These are phyloP conservation scores for Parasitella parasitica DNA, from an alignment of 371 early-diverging fungal genomes.

Conservation along the genomic window DNA sequence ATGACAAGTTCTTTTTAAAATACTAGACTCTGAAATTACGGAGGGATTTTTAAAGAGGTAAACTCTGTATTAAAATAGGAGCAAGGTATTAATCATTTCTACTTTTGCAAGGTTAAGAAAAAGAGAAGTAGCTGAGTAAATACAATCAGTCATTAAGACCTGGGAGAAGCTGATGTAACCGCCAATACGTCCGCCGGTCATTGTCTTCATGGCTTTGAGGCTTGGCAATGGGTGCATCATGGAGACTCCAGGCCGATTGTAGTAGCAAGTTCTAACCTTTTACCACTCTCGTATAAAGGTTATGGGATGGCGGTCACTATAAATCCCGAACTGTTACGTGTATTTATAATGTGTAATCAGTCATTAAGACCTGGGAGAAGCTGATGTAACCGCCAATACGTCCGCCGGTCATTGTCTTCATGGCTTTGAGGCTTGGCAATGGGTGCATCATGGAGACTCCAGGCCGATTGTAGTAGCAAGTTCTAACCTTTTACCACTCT, in stretches of 20 bases:
- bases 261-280: slow-evolving; percentile 19
- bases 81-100: slow-evolving; percentile 5
- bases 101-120: slow-evolving; percentile 11
- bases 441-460: slow-evolving; percentile 10
- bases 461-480: slow-evolving; percentile 16
- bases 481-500: slow-evolving; percentile 13
- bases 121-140: slow-evolving; percentile 5
- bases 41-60: slow-evolving; percentile 5
- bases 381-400: slow-evolving; percentile 16
- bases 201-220: slow-evolving; percentile 8
- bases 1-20: slow-evolving; percentile 1
- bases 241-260: slow-evolving; percentile 12
- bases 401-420: slow-evolving; percentile 11
- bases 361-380: slow-evolving; percentile 14
- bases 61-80: slow-evolving; percentile 4
- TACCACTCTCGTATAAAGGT: slow-evolving; percentile 4
- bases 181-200: slow-evolving; percentile 16
- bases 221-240: slow-evolving; percentile 14
- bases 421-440: slow-evolving; percentile 13
- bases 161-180: slow-evolving; percentile 15
- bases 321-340: slow-evolving; percentile 15
- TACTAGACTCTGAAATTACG: slow-evolving; percentile 3
- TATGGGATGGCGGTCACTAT: slow-evolving; percentile 16
- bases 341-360: not conserved
- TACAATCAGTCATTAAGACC: slow-evolving; percentile 11